phyloP scores from a whole-genome alignment of 495 filamentous ascomycete species.

The Pyrenopolyporus hunteri region DNA sequence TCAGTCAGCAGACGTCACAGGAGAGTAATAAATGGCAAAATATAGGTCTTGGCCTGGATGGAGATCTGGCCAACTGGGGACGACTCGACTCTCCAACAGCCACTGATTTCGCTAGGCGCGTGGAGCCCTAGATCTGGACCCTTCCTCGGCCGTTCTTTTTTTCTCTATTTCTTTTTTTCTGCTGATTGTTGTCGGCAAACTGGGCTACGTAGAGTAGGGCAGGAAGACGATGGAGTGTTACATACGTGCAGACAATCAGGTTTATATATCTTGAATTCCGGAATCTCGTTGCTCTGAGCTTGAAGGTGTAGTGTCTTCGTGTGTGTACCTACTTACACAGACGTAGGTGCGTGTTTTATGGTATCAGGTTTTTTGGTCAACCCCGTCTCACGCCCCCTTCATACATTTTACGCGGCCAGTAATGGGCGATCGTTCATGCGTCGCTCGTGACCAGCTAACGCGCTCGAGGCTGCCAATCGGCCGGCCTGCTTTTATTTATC shows the following conservation, averaged over 20 bases:
- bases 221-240: too few relatives aligned
- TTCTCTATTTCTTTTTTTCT: conserved; percentile 19
- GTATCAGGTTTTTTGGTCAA: conserved; percentile 10
- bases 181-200: conserved; percentile 7
- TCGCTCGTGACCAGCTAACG: conserved; percentile 12
- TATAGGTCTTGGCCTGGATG: conserved; percentile 26
- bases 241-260: too few relatives aligned
- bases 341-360: not conserved
- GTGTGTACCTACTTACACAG: not conserved
- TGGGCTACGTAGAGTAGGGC: too few relatives aligned
- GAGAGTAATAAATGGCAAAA: conserved; percentile 8
- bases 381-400: conserved; percentile 21
- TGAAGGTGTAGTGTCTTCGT: not conserved
- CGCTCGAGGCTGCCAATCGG: not conserved
- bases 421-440: conserved; percentile 34
- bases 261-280: not conserved
- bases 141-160: too few relatives aligned
- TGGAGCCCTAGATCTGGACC: conserved; percentile 10
- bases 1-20: not conserved
- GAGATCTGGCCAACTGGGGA: conserved; percentile 26
- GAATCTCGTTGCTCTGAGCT: not conserved
- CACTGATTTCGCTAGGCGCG: not conserved
- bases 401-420: conserved; percentile 2
- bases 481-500: not conserved
- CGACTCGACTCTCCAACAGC: conserved; percentile 15